Base-by-base conservation (phyloP, 495 filamentous ascomycete species). In the Aspergillus bridgeri region DNA sequence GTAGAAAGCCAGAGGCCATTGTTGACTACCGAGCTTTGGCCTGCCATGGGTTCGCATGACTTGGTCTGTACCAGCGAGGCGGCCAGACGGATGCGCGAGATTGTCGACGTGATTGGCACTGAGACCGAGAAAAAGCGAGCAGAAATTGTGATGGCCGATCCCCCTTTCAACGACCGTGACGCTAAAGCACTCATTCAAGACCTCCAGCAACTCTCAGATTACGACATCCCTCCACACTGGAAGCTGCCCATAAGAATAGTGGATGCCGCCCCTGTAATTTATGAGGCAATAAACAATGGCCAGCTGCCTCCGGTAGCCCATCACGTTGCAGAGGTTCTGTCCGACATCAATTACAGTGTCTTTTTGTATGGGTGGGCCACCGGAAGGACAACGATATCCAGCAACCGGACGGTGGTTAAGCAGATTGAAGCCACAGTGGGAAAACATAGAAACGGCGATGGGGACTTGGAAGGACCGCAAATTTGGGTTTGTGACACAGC, bases 361-460 rank as follows among this genome's bases (percentile, higher is more conserved):
- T 89, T 90, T 62, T 71, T 89, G 60, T 84, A 83, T 61, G 87
- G 88, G 8, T 90, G 87, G 87, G 73, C 72, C 38, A 71, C 72
- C 4, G 76, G 76, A 1, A 60, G 79, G 29, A 86, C 83, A 29
- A 90, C 88, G 2, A 75, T 90, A 53, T 86, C 85, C 13, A 85
- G 82, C 49, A 90, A 90, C 64, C 78, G 84, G 9, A 78, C 79
- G 0, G 83, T 86, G 23, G 83, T 81, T 18, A 89, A 83, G 60
- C 75, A 83, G 42, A 83, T 90, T 53, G 84, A 89, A 58, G 65
- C 62, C 15, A 75, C 74, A 1, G 72, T 87, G 53, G 73, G 81
- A 42, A 64, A 60, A 20, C 64, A 69, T 48, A 73, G 79, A 51
- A 54, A 69, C 4, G 63, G 55, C 6, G 70, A 76, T 47, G 68